Evolutionary conservation across 1,284 basidiomycete species (phyloP).

Genomic region (Mycosarcoma mackinlayi): DNA sequence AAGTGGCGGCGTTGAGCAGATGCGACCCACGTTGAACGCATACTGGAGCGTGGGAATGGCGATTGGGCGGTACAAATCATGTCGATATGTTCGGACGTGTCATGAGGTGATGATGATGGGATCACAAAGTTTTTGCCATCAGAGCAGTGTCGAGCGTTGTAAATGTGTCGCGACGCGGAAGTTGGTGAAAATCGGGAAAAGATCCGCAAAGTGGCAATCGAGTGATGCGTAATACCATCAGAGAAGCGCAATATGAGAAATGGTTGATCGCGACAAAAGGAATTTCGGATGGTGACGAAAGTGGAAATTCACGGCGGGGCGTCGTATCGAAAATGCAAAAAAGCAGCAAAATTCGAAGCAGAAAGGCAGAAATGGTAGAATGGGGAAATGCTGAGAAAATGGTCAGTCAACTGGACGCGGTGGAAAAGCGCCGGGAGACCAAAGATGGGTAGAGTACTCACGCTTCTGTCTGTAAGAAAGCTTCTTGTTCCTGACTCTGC

Average conservation of each 20-base stretch:
- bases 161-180: neutral
- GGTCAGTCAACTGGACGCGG: slow-evolving; percentile 17
- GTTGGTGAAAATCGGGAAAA: neutral
- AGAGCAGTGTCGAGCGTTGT: too few relatives aligned
- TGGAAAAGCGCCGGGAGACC: too few relatives aligned
- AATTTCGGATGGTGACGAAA: slow-evolving; percentile 16
- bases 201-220: neutral
- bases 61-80: neutral
- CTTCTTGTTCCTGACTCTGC: slow-evolving; percentile 64
- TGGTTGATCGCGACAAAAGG: slow-evolving; percentile 25
- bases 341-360: slow-evolving; percentile 11
- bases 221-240: slow-evolving; percentile 20
- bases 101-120: neutral
- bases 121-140: too few relatives aligned
- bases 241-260: slow-evolving; percentile 9
- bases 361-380: slow-evolving; percentile 8
- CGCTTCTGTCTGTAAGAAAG: slow-evolving; percentile 60
- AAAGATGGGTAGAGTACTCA: slow-evolving; percentile 39
- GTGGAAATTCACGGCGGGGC: slow-evolving; percentile 1
- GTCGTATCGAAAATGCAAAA: slow-evolving; percentile 5
- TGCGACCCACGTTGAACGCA: slow-evolving; percentile 58
- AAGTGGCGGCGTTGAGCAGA: slow-evolving; percentile 57
- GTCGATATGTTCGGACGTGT: neutral
- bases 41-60: slow-evolving; percentile 32
- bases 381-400: slow-evolving; percentile 3